Percentiles rank a stretch among this genome's conserved stretches.
Conservation (phyloP, 495 filamentous ascomycete genomes). For the Aspergillus homomorphus region DNA sequence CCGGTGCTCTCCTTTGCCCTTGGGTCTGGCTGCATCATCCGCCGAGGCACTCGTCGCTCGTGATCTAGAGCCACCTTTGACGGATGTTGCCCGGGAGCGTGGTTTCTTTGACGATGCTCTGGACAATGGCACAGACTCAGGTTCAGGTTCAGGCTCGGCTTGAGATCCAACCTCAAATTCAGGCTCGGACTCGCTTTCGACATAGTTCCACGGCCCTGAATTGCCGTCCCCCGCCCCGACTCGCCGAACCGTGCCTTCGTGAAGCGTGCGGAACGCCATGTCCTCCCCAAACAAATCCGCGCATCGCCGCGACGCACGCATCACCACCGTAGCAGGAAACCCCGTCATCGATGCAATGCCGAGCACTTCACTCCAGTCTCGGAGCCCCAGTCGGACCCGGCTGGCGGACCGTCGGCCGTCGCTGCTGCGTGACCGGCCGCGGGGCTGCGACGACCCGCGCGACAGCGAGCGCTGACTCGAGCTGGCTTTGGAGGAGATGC, state of each 20-base stretch:
- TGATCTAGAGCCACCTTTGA: constrained; percentile 11
- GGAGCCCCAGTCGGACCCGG: constrained; percentile 39
- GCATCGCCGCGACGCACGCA: constrained; percentile 66
- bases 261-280: constrained; percentile 57
- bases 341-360: constrained; percentile 69
- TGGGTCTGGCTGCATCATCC: constrained; percentile 7
- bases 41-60: constrained; percentile 10
- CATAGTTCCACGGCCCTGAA: constrained; percentile 23
- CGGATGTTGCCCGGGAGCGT: constrained; percentile 9
- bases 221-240: constrained; percentile 17
- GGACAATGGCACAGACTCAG: constrained; percentile 10
- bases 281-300: constrained; percentile 64
- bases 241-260: constrained; percentile 37
- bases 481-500: not conserved
- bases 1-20: constrained; percentile 30
- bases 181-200: constrained; percentile 35
- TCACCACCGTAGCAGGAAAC: constrained; percentile 58
- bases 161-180: constrained; percentile 21
- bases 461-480: constrained; percentile 8
- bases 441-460: constrained; percentile 18
- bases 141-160: constrained; percentile 31
- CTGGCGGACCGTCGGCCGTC: constrained; percentile 12
- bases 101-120: constrained; percentile 3
- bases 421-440: constrained; percentile 18
- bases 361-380: constrained; percentile 80